Conservation (phyloP, 352 stramenopile species). For the Aphanomyces invadans region DNA sequence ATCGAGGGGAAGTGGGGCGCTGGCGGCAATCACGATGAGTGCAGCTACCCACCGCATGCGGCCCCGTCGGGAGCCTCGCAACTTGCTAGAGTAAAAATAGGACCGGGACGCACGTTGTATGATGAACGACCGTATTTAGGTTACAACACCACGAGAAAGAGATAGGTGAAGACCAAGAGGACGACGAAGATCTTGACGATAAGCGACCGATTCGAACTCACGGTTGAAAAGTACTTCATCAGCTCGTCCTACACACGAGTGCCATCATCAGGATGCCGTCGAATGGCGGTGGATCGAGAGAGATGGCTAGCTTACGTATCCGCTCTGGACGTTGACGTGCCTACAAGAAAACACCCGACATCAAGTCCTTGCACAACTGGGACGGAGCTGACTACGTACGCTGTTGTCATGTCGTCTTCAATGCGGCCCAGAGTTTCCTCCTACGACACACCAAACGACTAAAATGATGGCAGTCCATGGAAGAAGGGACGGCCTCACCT, state of each 20-base stretch:
- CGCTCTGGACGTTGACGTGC: constrained; percentile 64
- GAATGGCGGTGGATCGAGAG: no score
- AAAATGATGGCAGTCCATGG: neutral
- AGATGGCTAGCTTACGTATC: constrained; percentile 35
- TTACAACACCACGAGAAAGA: constrained; percentile 79
- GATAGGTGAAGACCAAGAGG: constrained; percentile 72
- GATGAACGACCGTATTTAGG: neutral
- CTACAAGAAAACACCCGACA: constrained; percentile 26
- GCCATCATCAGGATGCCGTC: no score
- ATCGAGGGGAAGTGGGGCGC: neutral
- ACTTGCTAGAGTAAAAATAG: no score
- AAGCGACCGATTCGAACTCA: constrained; percentile 65
- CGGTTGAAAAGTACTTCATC: constrained; percentile 80
- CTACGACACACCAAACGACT: constrained; percentile 27
- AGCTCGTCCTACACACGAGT: constrained; percentile 36
- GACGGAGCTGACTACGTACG: constrained; percentile 51
- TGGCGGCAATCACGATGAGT: neutral
- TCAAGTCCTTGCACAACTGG: neutral
- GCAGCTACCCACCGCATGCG: no score
- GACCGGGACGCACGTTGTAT: neutral
- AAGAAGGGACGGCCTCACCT: neutral
- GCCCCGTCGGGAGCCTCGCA: no score
- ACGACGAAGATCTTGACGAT: constrained; percentile 84
- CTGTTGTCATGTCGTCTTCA: constrained; percentile 81
- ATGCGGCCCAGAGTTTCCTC: constrained; percentile 74